Conservation (phyloP, 441 rosid species). For the Gossypium gossypioides region DNA sequence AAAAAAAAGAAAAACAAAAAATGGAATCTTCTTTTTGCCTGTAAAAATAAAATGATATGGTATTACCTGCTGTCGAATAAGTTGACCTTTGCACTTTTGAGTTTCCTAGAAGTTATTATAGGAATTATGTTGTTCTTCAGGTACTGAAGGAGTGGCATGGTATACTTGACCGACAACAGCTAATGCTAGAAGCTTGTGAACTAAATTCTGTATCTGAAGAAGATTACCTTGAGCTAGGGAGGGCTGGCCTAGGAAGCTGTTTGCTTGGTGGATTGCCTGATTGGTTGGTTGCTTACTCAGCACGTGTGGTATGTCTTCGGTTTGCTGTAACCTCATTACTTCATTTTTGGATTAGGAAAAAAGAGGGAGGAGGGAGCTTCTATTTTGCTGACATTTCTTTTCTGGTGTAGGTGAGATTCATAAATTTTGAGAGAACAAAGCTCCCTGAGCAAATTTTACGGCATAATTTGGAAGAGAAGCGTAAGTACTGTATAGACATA, state of each 20-base stretch:
- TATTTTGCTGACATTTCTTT: slow-evolving; percentile 16
- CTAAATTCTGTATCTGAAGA: slow-evolving; percentile 80
- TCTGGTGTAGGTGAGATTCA: slow-evolving; percentile 80
- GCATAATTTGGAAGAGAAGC: slow-evolving; percentile 93
- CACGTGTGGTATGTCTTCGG: slow-evolving; percentile 65
- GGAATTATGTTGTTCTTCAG: slow-evolving; percentile 31
- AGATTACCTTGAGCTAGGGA: slow-evolving; percentile 89
- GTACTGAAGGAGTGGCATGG: slow-evolving; percentile 92
- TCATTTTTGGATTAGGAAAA: neutral
- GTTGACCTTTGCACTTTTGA: slow-evolving; percentile 5
- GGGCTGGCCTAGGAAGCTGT: slow-evolving; percentile 97
- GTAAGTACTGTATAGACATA: slow-evolving; percentile 65
- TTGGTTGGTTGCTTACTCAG: slow-evolving; percentile 91
- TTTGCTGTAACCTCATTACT: slow-evolving; percentile 1
- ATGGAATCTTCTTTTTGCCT: neutral
- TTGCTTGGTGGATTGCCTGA: slow-evolving; percentile 96
- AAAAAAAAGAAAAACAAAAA: neutral
- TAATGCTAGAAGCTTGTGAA: slow-evolving; percentile 90
- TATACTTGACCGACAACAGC: slow-evolving; percentile 64
- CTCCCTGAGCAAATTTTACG: slow-evolving; percentile 84
- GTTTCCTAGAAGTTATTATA: neutral
- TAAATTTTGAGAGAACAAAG: slow-evolving; percentile 87
- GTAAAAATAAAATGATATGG: neutral
- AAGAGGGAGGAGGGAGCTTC: neutral
- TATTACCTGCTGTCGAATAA: neutral